Evolutionary conservation across 495 filamentous ascomycete species (phyloP).

Genomic region (Cenococcum geophilum): DNA sequence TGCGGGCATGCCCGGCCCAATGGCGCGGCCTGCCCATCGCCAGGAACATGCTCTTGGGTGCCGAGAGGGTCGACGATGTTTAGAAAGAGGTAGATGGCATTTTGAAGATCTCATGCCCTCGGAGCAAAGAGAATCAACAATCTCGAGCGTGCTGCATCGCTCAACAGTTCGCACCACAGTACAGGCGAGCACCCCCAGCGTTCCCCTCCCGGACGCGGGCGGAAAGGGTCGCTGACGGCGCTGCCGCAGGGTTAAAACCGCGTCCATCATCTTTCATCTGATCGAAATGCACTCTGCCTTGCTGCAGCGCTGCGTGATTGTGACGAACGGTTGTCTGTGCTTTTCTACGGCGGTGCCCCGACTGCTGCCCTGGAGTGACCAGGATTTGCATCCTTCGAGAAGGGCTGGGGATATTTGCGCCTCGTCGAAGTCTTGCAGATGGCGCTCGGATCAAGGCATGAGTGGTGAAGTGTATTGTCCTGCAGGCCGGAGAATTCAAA

Average conservation of each 20-base stretch:
- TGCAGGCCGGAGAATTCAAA: slow-evolving; percentile 1
- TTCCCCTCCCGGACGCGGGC: not conserved
- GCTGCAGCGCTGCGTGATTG: slow-evolving; percentile 9
- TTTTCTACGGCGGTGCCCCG: not conserved
- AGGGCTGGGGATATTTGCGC: not conserved
- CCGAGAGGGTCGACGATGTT: not conserved
- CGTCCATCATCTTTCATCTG: too few species aligned
- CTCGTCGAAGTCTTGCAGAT: slow-evolving; percentile 1
- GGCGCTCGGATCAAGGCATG: not conserved
- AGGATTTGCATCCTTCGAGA: not conserved
- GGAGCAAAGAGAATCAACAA: too few species aligned
- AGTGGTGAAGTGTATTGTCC: not conserved
- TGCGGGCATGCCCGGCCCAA: slow-evolving; percentile 27
- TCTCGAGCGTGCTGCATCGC: too few species aligned
- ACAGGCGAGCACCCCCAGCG: not conserved
- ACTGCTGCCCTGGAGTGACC: not conserved
- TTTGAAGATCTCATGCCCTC: not conserved
- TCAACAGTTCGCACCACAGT: too few species aligned
- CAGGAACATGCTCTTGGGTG: slow-evolving; percentile 5
- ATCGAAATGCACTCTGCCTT: too few species aligned
- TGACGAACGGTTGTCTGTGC: slow-evolving; percentile 24
- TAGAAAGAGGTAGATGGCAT: not conserved
- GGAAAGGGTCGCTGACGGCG: not conserved
- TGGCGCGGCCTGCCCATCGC: slow-evolving; percentile 5
- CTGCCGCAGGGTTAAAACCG: not conserved